These are phyloP conservation scores for Omphalea diandra DNA, from an alignment of 441 rosid genomes.

Conservation along the genomic window DNA sequence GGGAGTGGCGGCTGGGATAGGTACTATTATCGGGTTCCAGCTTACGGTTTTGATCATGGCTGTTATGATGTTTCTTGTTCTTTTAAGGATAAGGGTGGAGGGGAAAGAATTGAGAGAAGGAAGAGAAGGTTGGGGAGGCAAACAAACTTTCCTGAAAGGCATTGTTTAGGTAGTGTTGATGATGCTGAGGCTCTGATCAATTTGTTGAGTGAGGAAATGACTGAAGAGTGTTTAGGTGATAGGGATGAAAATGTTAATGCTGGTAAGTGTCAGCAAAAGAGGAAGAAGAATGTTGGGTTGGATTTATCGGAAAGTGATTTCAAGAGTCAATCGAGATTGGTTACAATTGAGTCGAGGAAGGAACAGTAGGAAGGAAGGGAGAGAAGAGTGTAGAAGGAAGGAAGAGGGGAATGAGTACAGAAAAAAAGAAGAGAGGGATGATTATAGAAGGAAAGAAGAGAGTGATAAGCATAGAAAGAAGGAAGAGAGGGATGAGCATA, in stretches of 20 bases:
- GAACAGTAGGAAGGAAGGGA: no score
- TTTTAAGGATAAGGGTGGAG: constrained; percentile 27
- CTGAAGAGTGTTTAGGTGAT: constrained; percentile 36
- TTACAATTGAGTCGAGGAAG: constrained; percentile 24
- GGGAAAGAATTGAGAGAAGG: constrained; percentile 36
- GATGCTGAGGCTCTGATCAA: constrained; percentile 72
- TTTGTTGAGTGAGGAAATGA: constrained; percentile 70
- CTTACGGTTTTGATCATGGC: constrained; percentile 37
- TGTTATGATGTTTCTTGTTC: constrained; percentile 47
- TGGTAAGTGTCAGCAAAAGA: constrained; percentile 19
- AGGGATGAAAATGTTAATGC: constrained; percentile 33
- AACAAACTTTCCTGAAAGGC: constrained; percentile 31
- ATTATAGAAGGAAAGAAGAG: constrained; percentile 25
- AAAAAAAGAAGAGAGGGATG: constrained; percentile 25
- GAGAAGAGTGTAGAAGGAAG: no score
- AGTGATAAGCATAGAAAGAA: no score
- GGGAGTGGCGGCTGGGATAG: constrained; percentile 31
- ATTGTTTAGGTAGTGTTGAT: constrained; percentile 36
- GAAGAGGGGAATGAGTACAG: no score
- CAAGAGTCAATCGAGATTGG: constrained; percentile 32
- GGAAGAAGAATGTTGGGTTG: constrained; percentile 33
- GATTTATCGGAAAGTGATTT: constrained; percentile 33
- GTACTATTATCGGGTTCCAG: constrained; percentile 31
- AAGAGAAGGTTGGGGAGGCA: constrained; percentile 37
- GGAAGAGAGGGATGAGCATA: constrained; percentile 28